A percentile compares a stretch with the other conserved stretches of the same genome.
Evolutionary conservation across 2,329 filamentous ascomycete genomes (phyloP).

Genomic region (Ophidiomyces ophidiicola): DNA sequence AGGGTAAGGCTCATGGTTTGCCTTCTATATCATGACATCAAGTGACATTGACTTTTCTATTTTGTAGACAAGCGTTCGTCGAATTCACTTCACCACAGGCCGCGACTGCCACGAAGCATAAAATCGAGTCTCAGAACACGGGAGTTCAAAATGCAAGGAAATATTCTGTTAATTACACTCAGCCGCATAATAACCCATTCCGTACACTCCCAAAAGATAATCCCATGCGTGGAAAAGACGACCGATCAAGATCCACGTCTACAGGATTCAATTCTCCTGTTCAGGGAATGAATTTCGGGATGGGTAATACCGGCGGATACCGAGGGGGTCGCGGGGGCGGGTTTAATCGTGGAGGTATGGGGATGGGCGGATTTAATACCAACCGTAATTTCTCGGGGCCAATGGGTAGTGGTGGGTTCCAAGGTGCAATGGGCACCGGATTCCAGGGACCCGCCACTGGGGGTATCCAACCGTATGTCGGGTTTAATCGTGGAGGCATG

Average conservation of each 20-base stretch:
- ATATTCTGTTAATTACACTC: slow-evolving; percentile 61
- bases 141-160: slow-evolving; percentile 50
- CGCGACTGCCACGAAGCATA: slow-evolving; percentile 70
- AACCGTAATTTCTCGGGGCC: slow-evolving; percentile 39
- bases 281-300: slow-evolving; percentile 31
- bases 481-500: slow-evolving; percentile 39
- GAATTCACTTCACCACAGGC: slow-evolving; percentile 76
- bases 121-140: slow-evolving; percentile 55
- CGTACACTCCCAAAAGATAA: slow-evolving; percentile 82
- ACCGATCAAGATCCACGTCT: slow-evolving; percentile 43
- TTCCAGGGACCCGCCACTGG: slow-evolving; percentile 38
- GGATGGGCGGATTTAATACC: slow-evolving; percentile 40
- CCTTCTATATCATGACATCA: too few relatives aligned
- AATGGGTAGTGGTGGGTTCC: slow-evolving; percentile 33
- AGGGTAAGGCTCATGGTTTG: slow-evolving; percentile 49
- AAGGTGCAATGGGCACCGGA: slow-evolving; percentile 32
- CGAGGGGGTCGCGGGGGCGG: slow-evolving; percentile 41
- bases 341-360: slow-evolving; percentile 39
- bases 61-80: slow-evolving; percentile 58
- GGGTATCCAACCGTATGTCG: slow-evolving; percentile 40
- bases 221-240: slow-evolving; percentile 55
- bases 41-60: slow-evolving; percentile 1
- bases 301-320: slow-evolving; percentile 41
- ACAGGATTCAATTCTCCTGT: slow-evolving; percentile 34
- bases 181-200: slow-evolving; percentile 71